A percentile compares a stretch with the other conserved stretches of the same genome.
phyloP scores from a whole-genome alignment of 1,284 basidiomycete genomes.

The Marasmius oreades region DNA sequence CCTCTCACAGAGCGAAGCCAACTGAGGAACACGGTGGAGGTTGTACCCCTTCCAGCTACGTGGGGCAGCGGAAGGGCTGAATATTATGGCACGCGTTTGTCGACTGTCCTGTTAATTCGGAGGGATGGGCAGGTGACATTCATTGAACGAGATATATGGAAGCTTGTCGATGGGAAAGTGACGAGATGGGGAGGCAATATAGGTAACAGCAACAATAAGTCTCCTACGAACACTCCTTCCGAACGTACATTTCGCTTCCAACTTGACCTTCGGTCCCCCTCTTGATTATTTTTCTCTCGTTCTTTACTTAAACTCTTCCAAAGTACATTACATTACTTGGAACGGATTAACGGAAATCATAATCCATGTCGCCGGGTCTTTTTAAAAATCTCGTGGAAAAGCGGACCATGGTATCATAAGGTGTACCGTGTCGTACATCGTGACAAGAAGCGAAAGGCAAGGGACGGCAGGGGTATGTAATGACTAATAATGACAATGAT shows the following conservation, averaged over 20 bases:
- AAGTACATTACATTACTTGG: background rate
- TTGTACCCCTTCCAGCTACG: constrained; percentile 39
- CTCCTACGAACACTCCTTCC: constrained; percentile 29
- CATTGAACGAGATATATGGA: constrained; percentile 71
- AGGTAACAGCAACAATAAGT: background rate
- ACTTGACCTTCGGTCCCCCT: constrained; percentile 24
- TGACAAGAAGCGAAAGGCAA: constrained; percentile 5
- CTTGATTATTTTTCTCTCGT: background rate
- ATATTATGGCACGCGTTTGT: constrained; percentile 67
- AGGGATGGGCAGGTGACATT: constrained; percentile 60
- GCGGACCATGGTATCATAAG: background rate
- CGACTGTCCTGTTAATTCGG: constrained; percentile 67
- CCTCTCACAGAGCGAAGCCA: constrained; percentile 46
- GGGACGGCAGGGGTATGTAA: background rate
- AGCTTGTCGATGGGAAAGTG: constrained; percentile 34
- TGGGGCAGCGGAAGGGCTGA: constrained; percentile 20
- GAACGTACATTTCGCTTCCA: constrained; percentile 54
- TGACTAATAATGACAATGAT: constrained; percentile 1
- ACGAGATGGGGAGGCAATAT: constrained; percentile 30
- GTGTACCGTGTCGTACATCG: background rate
- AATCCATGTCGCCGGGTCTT: constrained; percentile 13
- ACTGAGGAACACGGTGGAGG: constrained; percentile 59
- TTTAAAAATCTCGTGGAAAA: background rate
- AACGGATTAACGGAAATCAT: constrained; percentile 4
- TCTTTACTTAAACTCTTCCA: background rate